Base-by-base conservation (phyloP, 129 eudicot species). In the sunflower (Helianthus annuus) region DNA sequence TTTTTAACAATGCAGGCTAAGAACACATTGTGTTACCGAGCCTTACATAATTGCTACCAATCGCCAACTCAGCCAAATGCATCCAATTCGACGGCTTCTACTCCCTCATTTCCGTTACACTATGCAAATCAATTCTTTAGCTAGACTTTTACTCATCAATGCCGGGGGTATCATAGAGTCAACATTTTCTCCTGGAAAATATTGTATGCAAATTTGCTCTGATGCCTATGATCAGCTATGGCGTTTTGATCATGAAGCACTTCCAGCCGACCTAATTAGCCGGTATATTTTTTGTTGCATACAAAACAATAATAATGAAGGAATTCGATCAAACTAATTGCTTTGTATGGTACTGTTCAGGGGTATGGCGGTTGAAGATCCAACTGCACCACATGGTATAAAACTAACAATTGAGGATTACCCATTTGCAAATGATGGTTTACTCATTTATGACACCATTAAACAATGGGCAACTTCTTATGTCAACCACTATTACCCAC, bases 101-200 rank as follows among this genome's bases (percentile, higher is more conserved):
- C 61, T 68, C 34, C 97, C 97, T 51, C 91, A 91, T 81, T 81
- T 85, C 10, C 82, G 96, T 1, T 91, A 83, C 88, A 91, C 96
- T 3, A 91, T 91, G 97, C 86, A 85, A 78, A 91, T 91, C 48
- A 91, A 91, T 54, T 84, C 92, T 36, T 69, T 88, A 46, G 96
- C 92, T 64, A 77, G 97, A 53, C 44, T 76, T 24, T 48, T 74
- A 32, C 89, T 91, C 15, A 74, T 91, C 24, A 88, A 84, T 53
- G 90, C 81, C 0, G 19, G n/a, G n/a, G 96, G 97, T 16, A 76
- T 78, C 40, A 91, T 88, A 19, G 97, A 91, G 88, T n/a, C 46
- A 0, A 6, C 84, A 11, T 91, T 91, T 62, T 66, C 92, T 44
- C 86, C 90, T 10, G 78, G 79, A 32, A 88, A 82, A 73, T 91